Conservation (phyloP, 768 basidiomycete species). For the Russula vinacea region DNA sequence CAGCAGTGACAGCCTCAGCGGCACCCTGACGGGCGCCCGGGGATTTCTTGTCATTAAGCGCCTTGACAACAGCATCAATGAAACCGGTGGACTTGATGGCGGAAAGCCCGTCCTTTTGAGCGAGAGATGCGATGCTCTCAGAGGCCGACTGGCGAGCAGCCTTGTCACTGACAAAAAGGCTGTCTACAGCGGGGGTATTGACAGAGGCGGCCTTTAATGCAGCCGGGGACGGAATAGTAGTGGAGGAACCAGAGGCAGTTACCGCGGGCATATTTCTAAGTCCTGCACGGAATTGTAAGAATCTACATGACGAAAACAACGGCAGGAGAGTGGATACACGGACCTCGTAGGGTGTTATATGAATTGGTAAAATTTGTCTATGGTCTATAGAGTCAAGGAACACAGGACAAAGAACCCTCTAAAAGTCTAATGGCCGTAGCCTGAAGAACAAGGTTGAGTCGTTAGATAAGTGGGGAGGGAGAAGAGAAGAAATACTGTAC, state of each 20-base stretch:
- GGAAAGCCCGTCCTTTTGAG: conserved; percentile 81
- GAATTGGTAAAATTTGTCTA: conserved; percentile 33
- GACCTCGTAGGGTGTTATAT: conserved; percentile 40
- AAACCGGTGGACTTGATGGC: conserved; percentile 70
- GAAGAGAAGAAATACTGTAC: conserved; percentile 37
- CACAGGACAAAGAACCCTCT: conserved; percentile 65
- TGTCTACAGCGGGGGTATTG: conserved; percentile 50
- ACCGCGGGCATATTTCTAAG: conserved; percentile 73
- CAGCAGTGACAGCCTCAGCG: conserved; percentile 60
- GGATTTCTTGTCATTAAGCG: conserved; percentile 93
- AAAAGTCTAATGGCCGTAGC: conserved; percentile 49
- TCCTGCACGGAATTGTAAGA: conserved; percentile 39
- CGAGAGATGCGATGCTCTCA: conserved; percentile 62
- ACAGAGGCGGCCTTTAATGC: conserved; percentile 59
- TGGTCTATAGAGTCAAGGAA: conserved; percentile 35
- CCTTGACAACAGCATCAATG: conserved; percentile 72
- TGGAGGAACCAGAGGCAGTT: conserved; percentile 58
- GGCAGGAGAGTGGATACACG: conserved; percentile 35
- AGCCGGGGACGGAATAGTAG: conserved; percentile 58
- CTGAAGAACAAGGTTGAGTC: conserved; percentile 30
- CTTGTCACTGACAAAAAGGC: conserved; percentile 86
- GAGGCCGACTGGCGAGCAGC: conserved; percentile 70
- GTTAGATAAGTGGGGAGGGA: conserved; percentile 8
- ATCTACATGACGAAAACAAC: conserved; percentile 18
- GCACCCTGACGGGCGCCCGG: conserved; percentile 89